Evolutionary conservation across 2,329 filamentous ascomycete species (phyloP).

Genomic region (Cladosporium colombiae): DNA sequence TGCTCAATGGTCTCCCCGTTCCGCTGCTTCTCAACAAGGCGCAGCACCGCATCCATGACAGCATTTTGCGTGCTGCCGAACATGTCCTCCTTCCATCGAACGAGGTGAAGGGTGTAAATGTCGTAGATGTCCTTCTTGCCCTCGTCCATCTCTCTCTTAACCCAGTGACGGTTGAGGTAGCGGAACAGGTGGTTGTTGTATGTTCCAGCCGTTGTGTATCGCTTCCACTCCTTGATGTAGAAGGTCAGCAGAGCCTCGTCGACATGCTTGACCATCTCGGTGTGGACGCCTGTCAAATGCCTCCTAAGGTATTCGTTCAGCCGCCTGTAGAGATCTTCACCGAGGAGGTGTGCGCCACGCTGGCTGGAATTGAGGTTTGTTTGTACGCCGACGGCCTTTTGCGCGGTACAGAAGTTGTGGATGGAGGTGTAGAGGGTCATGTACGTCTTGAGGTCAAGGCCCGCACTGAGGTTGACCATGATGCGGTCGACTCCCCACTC

Average conservation of each 20-base stretch:
- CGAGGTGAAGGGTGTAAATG: conserved; percentile 93
- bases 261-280: conserved; percentile 73
- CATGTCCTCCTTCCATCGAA: conserved; percentile 91
- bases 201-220: conserved; percentile 92
- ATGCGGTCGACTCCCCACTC: conserved; percentile 86
- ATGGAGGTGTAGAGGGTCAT: conserved; percentile 98
- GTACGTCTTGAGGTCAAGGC: conserved; percentile 94
- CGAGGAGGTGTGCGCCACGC: conserved; percentile 85
- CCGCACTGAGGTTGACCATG: conserved; percentile 88
- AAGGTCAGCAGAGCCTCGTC: conserved; percentile 89
- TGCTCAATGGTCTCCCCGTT: conserved; percentile 98
- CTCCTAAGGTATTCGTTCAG: conserved; percentile 79
- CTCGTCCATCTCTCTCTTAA: conserved; percentile 97
- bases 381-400: conserved; percentile 73
- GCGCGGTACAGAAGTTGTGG: conserved; percentile 98
- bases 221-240: conserved; percentile 95
- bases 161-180: conserved; percentile 97
- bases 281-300: conserved; percentile 72
- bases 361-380: conserved; percentile 58
- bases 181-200: conserved; percentile 97
- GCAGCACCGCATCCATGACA: conserved; percentile 93
- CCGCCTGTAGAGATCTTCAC: conserved; percentile 93
- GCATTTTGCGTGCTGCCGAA: conserved; percentile 81
- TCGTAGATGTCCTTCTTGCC: conserved; percentile 98
- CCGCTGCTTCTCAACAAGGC: conserved; percentile 93